Evolutionary conservation across 495 filamentous ascomycete species (phyloP).

Genomic region (Hyaloscypha bicolor): DNA sequence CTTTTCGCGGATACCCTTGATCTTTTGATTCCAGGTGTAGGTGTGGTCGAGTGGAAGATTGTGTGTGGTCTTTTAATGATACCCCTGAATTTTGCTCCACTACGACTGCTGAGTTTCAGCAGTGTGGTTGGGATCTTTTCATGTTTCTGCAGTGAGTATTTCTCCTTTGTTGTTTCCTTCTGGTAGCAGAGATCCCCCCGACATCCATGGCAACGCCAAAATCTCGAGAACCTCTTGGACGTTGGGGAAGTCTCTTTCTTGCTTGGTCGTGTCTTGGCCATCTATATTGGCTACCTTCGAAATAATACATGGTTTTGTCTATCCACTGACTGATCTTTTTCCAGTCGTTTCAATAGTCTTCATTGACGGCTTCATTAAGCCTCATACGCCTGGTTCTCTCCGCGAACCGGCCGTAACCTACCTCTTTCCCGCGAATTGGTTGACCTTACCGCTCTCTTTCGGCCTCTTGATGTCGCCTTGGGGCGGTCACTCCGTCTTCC

Average conservation of each 20-base stretch:
- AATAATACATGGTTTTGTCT: constrained; percentile 1
- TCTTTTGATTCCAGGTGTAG: constrained; percentile 70
- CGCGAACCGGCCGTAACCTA: constrained; percentile 78
- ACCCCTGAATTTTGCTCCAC: constrained; percentile 82
- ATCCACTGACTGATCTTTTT: neutral
- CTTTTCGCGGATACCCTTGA: constrained; percentile 91
- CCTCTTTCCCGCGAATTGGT: constrained; percentile 83
- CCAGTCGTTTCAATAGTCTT: constrained; percentile 79
- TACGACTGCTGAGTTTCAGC: constrained; percentile 84
- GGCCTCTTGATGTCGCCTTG: constrained; percentile 97
- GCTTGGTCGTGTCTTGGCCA: constrained; percentile 20
- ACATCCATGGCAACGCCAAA: too few species aligned
- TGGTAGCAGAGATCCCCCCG: constrained; percentile 47
- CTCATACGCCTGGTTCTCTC: constrained; percentile 78
- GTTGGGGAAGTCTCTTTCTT: neutral
- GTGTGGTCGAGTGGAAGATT: constrained; percentile 79
- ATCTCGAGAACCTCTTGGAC: too few species aligned
- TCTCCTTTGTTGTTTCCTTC: neutral
- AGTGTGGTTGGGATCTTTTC: constrained; percentile 89
- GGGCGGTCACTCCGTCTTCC: constrained; percentile 95
- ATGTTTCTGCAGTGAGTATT: constrained; percentile 64
- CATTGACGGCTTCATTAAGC: constrained; percentile 84
- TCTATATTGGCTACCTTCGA: constrained; percentile 1
- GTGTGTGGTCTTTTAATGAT: constrained; percentile 79
- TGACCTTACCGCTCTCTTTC: constrained; percentile 86